Evolutionary conservation across 805 yeast species (phyloP), one percentile per base, ranked within the genome.

Genomic region (Candida pseudoglaebosa): DNA sequence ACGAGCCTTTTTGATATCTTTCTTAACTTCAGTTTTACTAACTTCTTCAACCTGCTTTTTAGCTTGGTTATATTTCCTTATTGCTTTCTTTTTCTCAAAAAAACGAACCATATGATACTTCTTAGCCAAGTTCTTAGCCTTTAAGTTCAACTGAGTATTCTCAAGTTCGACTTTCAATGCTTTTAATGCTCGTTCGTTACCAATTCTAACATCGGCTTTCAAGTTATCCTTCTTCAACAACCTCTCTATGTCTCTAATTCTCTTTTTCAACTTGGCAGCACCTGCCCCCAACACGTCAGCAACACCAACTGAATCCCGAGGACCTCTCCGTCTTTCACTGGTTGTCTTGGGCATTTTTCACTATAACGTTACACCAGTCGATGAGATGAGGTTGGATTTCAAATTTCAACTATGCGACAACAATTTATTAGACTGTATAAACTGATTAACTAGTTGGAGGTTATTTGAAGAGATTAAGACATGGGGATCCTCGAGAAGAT

Each of bases 41-140:
- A 62, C 64, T 20, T 64, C 70, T 5, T 62, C 65, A 22, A 65
- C 46, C 9, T 58, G 54, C 32, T 66, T 70, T 34, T 50, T 54
- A 2, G 78, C 75, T 39, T 67, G 73, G 46, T 82, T 84, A 53
- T 85, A 77, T 41, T 69, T 75, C 54, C 95, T 75, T 18, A 77
- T 49, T 0, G 96, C 93, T 71, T 89, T 90, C 65, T 88, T 87
- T 54, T 75, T 78, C 60, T 90, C 98, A 45, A 93, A 87, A 56
- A 93, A 93, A 48, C 91, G 75, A 35, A 93, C 88, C 90, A 88
- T 89, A 56, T 88, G 96, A 58, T 93, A 93, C 62, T 82, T 85
- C 48, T 80, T 75, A 9, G 87, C 77, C 28, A 70, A 62, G 38
- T 73, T 70, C 45, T 71, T 74, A 13, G 76, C 74, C 47, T 66